Conservation (phyloP, 495 filamentous ascomycete species). For the Cercophora sp. region DNA sequence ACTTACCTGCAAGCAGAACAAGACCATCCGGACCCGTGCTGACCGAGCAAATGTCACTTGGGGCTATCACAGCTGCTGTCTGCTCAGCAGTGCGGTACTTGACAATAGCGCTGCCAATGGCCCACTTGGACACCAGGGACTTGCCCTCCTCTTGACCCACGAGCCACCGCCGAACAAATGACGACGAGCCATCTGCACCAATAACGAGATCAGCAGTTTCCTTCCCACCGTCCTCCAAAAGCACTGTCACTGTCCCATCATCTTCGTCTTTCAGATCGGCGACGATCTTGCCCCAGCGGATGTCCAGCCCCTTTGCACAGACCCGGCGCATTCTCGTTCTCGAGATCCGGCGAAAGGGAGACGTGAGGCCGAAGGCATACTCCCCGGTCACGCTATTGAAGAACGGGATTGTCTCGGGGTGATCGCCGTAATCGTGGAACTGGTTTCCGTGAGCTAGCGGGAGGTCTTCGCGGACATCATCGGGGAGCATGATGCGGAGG, state of each 20-base stretch:
- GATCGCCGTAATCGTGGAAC: conserved; percentile 28
- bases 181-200: conserved; percentile 45
- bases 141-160: conserved; percentile 1
- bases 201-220: conserved; percentile 29
- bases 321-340: conserved; percentile 30
- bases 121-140: neutral
- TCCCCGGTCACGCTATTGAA: conserved; percentile 47
- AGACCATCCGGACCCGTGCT: neutral
- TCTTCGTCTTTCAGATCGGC: conserved; percentile 22
- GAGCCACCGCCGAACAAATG: conserved; percentile 26
- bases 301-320: conserved; percentile 21
- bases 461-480: conserved; percentile 30
- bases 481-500: conserved; percentile 27
- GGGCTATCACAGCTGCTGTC: neutral
- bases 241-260: conserved; percentile 49
- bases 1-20: neutral
- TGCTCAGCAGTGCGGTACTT: conserved; percentile 2
- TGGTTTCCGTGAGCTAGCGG: conserved; percentile 35
- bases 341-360: conserved; percentile 40
- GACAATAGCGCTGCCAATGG: conserved; percentile 2
- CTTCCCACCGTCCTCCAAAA: neutral
- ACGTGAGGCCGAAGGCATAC: conserved; percentile 28
- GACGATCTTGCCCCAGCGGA: conserved; percentile 26
- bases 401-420: conserved; percentile 37
- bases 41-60: neutral